Evolutionary conservation across 2,329 filamentous ascomycete genomes (phyloP), one percentile per base, ranked within the genome.

Genomic region (Fusarium tuaranense): DNA sequence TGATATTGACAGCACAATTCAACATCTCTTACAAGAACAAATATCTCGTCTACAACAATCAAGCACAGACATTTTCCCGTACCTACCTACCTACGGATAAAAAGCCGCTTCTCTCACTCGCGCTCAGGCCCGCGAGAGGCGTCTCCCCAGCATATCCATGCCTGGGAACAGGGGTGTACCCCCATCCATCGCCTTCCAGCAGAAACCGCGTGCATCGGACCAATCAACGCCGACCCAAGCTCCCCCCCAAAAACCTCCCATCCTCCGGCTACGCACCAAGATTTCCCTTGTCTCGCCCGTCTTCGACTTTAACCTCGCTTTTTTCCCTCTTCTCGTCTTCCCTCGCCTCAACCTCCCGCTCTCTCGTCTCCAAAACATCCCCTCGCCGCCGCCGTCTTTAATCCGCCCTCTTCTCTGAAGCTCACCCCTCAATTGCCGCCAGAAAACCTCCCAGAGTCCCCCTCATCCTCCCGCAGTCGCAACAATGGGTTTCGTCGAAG

Each of bases 401-500:
- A 68, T 65, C 57, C 48, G 51, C 46, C 58, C 60, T 65, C 62
- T 69, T 63, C 62, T 68, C 63, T 60, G 63, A 67, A 55, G 25
- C 44, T 74, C 65, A 63, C 73, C 67, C 65, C 68, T 67, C 70
- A 72, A 76, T 73, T 78, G 53, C 71, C 51, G 55, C 67, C 68
- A 66, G 65, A 64, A 67, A 65, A 66, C 66, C 64, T 63, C 68
- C 53, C 72, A 76, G 72, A 74, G 71, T 70, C 57, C 65, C 27
- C 48, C 48, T 55, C 48, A 32, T 32, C 36, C 63, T 68, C 64
- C 65, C 66, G 60, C 68, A 63, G 72, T 78, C 79, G 82, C 84
- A 85, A 89, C 85, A 89, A 98, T 98, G 95, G 94, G 95, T 85
- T 93, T 94, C 83, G 92, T 96, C 85, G 92, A 94, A 83, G 94